Base-by-base conservation (phyloP, 306 rosid genomes). In the Vigna trinervia region DNA sequence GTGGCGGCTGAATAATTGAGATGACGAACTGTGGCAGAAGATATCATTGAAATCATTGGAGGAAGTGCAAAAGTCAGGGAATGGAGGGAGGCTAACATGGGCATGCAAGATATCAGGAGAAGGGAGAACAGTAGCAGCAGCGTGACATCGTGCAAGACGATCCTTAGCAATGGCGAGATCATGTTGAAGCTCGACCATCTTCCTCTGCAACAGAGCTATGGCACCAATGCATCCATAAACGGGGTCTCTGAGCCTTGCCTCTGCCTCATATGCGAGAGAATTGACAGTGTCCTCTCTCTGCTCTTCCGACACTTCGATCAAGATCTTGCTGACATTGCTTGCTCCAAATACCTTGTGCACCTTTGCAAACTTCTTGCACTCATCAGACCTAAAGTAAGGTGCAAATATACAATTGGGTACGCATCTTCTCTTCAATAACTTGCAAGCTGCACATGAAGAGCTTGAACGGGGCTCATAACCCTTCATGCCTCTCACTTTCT, bases 331-430 rank as follows among this genome's bases (percentile, higher is more conserved):
- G 50, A 90, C 97, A 77, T 92, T 95, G 89, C 98, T 95, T 2
- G 98, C 98, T 12, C 98, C 97, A 43, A 95, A 95, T 2, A 95
- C 98, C 78, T 94, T 94, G 83, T 94, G 98, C 1, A 94, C 97
- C 10, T 94, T 89, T 8, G 97, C 95, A 2, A 94, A 94, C 53
- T 90, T 94, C 70, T 80, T 87, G 1, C 93, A 84, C 87, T 94
- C 98, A 23, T 94, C 93, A 1, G 96, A 86, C 56, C 81, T 87
- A 8, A 95, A 92, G 80, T 95, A 88, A 0, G 98, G 97, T 0
- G 98, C 98, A 67, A 95, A 95, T 41, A 95, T 89, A 67, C 98
- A 92, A 38, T 82, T 88, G 3, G 97, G 89, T 3, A 20, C 85
- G 89, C 98, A 95, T 68, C 89, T 87, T 76, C 98, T 86, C 64